Evolutionary conservation across 495 filamentous ascomycete genomes (phyloP), one percentile per base, ranked within the genome.

Genomic region (Alectoria sarmentosa): DNA sequence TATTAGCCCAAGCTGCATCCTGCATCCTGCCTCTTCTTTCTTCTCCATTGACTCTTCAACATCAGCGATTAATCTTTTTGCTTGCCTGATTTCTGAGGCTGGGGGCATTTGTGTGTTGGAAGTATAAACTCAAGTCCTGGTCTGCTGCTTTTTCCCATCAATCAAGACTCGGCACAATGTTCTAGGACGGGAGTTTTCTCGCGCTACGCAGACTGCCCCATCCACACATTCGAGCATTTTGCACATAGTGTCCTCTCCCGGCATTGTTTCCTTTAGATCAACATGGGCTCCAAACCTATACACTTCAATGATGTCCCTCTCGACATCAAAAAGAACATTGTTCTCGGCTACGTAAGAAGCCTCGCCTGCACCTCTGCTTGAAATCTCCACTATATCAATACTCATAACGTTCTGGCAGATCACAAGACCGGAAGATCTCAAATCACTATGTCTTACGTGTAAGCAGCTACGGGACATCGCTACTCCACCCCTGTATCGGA

Each of bases 351-450:
- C 39, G 62, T 64, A 59, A 41, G 62, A 34, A 52, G 26, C 19
- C 8, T 37, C 26, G 30, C 44, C 30, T 62, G 28, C 30, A 37
- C 21, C 28, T 42, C n/a, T 37, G 26, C 9, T 26, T 55, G 23
- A 26, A 17, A 30, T 15, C 3, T 48, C 6, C 32, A 21, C 11
- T 26, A 11, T 2, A 42, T 13, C 10, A 26, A 42, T 44, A 21
- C 56, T 64, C 56, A 64, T 56, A 26, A 26, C 10, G 26, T 28
- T 0, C 2, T 44, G 8, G 30, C 42, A 64, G 62, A 59, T 64
- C 23, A 37, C 41, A 32, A 58, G 64, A 23, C 64, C 64, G 8
- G 58, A 39, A 59, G 64, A 66, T 57, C 58, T 66, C 26, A 66
- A 66, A 19, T 36, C 34, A 15, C 37, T 66, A 19, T 66, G 64